Evolutionary conservation across 192 early-diverging fungal genomes (phyloP), one percentile per base, ranked within the genome.

Genomic region (Podila epicladia): DNA sequence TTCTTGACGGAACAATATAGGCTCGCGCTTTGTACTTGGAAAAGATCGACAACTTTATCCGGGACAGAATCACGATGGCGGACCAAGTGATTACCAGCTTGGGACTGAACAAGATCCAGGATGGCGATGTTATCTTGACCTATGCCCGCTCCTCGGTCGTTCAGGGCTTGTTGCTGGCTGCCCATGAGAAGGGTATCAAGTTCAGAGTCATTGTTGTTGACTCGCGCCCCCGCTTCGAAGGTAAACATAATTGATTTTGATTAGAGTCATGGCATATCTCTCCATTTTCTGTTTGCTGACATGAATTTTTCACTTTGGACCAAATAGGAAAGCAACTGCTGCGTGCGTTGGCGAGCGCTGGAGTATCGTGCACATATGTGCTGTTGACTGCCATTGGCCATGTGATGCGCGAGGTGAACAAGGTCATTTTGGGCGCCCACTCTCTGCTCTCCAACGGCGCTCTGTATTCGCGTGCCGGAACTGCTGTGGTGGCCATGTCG

Each of bases 161-260:
- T 13, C 82, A 93, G 68, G 83, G 85, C 11, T 82, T 98, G 28
- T 85, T 98, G 48, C 63, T 95, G 31, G 88, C 91, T 31, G 95
- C 96, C 17, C 90, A 96, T 69, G 72, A 75, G 28, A 82, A 85
- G 37, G 93, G 93, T 11, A 93, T 90, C 53, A 82, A 92, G 58
- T 99, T 99, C 78, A 89, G 91, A 57, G 98, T 99, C 13, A 94
- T 99, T 65, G 92, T 98, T 8, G 89, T 96, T 20, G 98, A 99
- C 73, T 90, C 94, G 31, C 87, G 96, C 11, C 97, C 97, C 7
- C 88, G 89, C 48, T 90, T 94, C 31, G 98, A 99, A 87, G 97
- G 97, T 87, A 84, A 83, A 62, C n/a, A 20, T 15, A 13, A 32
- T 53, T 15, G 7, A 6, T 7, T 5, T 89, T 24, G 37, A 37